Evolutionary conservation across 805 yeast species (phyloP), one percentile per base, ranked within the genome.

Genomic region (Teunomyces funiuensis): DNA sequence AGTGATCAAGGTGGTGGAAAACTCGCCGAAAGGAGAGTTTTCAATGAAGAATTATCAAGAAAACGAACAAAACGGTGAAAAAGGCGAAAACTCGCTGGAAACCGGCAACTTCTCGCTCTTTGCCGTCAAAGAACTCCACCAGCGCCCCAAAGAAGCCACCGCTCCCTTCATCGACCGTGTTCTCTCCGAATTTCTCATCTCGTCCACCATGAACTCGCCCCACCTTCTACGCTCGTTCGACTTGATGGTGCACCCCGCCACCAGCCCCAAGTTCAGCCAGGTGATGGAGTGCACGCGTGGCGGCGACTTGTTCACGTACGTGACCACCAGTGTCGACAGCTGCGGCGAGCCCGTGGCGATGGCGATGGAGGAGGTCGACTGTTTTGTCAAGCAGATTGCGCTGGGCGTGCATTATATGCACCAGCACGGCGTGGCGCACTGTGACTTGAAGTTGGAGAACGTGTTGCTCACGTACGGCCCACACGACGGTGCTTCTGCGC

Each of bases 401-500:
- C 79, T 82, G 49, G 97, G 96, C 1, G 76, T 90, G 22, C 76
- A 81, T 20, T 88, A 85, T 61, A 82, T 91, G 82, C 97, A 90
- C 62, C 76, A 81, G 7, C 89, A 84, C 63, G 97, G 97, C 25
- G 91, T 90, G 22, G 91, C 97, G 0, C 97, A 90, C 61, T 85
- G 96, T 56, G 97, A 90, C 57, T 69, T 90, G 46, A 90, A 90
- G 63, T 89, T 95, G 9, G 97, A 90, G 56, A 90, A 90, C 60
- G 69, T 90, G 19, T 60, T 90, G 28, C 66, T 90, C 34, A 46
- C 42, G 18, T 51, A 45, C 40, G 44, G 83, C 82, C 55, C 78
- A 30, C 33, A 33, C 18, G 44, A 44, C 37, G 36, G 16, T 11
- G 14, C 30, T 26, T 40, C 39, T 19, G 40, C 51, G 11, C 45